Percentiles rank a stretch among this genome's conserved stretches.
These are phyloP conservation scores for Eucalyptus regnans DNA, from an alignment of 345 rosid genomes.

Conservation along the genomic window DNA sequence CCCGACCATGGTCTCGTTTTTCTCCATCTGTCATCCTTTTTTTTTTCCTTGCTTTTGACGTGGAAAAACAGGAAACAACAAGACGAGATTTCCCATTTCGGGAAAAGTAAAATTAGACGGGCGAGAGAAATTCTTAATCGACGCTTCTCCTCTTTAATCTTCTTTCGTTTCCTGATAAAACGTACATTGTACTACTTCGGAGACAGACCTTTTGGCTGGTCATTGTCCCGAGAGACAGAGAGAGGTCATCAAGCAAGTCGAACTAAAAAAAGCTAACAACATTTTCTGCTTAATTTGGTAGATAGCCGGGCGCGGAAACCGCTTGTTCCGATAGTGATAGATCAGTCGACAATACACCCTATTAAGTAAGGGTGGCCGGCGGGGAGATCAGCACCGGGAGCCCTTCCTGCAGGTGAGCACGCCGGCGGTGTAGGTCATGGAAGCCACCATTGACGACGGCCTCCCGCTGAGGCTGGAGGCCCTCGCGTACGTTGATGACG, in stretches of 20 bases:
- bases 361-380: neutral
- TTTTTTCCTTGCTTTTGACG: neutral
- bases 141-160: neutral
- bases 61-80: neutral
- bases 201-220: neutral
- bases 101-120: neutral
- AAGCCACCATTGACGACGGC: constrained; percentile 51
- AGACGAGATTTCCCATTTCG: neutral
- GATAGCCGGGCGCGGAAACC: neutral
- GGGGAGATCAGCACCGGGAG: constrained; percentile 25
- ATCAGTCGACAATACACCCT: neutral
- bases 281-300: neutral
- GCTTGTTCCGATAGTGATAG: neutral
- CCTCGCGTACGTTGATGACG: constrained; percentile 43
- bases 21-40: neutral
- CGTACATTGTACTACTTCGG: neutral
- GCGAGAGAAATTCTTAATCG: neutral
- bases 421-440: constrained; percentile 53
- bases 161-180: neutral
- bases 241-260: neutral
- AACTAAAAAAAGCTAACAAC: neutral
- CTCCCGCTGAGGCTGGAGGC: constrained; percentile 72
- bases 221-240: neutral
- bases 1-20: neutral
- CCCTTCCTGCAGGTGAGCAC: constrained; percentile 45